phyloP scores from a whole-genome alignment of 371 early-diverging fungal genomes.

The Apophysomyces variabilis region DNA sequence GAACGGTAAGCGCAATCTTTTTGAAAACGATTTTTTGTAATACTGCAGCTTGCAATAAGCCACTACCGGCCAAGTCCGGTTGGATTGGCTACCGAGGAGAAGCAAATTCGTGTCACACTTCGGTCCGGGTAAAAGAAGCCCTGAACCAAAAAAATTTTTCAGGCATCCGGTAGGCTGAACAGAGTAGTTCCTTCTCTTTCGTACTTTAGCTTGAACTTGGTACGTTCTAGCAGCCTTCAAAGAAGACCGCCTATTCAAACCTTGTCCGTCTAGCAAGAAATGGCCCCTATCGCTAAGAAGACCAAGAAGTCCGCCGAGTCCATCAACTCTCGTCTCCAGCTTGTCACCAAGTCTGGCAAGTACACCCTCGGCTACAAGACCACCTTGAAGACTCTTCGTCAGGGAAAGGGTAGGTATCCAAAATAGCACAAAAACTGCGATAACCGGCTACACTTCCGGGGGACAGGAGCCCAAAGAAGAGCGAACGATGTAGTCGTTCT shows the following conservation, averaged over 20 bases:
- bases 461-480: conserved; percentile 41
- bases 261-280: conserved; percentile 20
- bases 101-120: neutral
- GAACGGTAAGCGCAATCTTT: too few species aligned
- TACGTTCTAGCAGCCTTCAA: neutral
- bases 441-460: conserved; percentile 22
- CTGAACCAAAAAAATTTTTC: conserved; percentile 1
- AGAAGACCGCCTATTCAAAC: neutral
- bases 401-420: conserved; percentile 87
- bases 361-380: conserved; percentile 97
- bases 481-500: conserved; percentile 16
- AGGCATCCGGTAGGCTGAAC: neutral
- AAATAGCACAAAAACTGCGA: neutral
- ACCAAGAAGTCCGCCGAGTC: conserved; percentile 84
- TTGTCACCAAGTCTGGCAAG: conserved; percentile 99
- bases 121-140: neutral
- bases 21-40: too few species aligned
- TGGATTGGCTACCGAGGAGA: neutral
- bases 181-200: neutral
- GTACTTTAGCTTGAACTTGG: neutral
- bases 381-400: conserved; percentile 95
- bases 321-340: conserved; percentile 97
- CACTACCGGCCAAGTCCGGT: neutral
- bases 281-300: conserved; percentile 64
- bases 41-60: too few species aligned